phyloP scores from a whole-genome alignment of 2,329 filamentous ascomycete species.

The Paecilomyces formosus region DNA sequence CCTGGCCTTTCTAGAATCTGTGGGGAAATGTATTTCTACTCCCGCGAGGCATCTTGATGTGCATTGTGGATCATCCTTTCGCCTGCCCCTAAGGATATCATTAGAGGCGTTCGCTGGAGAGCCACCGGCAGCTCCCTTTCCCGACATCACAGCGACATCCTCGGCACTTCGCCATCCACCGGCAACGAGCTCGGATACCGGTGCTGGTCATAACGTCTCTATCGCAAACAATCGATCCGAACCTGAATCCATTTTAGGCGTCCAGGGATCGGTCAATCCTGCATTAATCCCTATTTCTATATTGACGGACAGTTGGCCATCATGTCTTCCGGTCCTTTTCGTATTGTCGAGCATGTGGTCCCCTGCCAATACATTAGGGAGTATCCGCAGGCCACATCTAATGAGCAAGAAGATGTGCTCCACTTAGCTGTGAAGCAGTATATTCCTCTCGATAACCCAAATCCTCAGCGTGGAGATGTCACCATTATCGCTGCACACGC shows the following conservation, averaged over 20 bases:
- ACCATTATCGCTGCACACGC: constrained; percentile 84
- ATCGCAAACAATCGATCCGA: neutral
- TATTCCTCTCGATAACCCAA: constrained; percentile 62
- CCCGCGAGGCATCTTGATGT: neutral
- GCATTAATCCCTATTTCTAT: neutral
- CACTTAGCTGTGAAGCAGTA: constrained; percentile 81
- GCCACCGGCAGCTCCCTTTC: neutral
- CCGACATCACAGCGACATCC: neutral
- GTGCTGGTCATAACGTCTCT: neutral
- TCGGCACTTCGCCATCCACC: constrained; percentile 1
- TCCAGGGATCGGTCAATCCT: neutral
- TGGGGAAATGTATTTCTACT: neutral
- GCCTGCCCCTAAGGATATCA: neutral
- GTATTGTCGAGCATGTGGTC: constrained; percentile 66
- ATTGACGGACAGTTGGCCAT: constrained; percentile 7
- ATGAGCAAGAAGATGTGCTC: constrained; percentile 67
- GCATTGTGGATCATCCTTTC: neutral
- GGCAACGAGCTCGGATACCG: constrained; percentile 17
- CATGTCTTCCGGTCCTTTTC: constrained; percentile 39
- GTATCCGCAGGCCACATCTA: constrained; percentile 65
- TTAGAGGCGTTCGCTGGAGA: neutral
- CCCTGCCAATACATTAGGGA: constrained; percentile 73
- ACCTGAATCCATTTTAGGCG: neutral
- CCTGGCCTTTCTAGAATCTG: neutral
- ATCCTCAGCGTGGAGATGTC: constrained; percentile 65